These are phyloP conservation scores for Lasiosphaeris hirsuta DNA, from an alignment of 495 filamentous ascomycete genomes.

Conservation along the genomic window DNA sequence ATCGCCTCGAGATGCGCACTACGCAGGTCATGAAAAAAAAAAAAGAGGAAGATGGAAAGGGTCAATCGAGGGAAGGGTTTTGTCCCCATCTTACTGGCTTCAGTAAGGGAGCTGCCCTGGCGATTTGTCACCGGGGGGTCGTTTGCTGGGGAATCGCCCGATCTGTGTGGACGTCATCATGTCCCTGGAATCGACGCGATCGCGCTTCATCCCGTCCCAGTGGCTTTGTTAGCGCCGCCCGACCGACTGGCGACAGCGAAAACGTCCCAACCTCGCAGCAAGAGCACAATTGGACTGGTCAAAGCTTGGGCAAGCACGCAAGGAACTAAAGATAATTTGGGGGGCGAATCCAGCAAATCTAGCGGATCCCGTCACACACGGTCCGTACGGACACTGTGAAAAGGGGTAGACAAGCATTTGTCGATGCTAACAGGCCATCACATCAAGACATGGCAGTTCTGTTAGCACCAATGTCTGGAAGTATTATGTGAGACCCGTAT, in stretches of 20 bases:
- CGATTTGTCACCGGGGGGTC: conserved; percentile 13
- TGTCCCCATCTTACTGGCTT: neutral
- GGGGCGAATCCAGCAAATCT: no score
- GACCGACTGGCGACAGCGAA: neutral
- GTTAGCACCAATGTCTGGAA: neutral
- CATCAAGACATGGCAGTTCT: no score
- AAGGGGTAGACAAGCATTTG: no score
- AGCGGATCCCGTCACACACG: no score
- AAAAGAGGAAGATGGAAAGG: conserved; percentile 2
- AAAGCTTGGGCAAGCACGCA: neutral
- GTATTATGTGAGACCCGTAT: conserved; percentile 82
- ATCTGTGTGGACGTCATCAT: conserved; percentile 24
- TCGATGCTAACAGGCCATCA: no score
- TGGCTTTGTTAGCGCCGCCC: conserved; percentile 23
- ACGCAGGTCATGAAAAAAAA: neutral
- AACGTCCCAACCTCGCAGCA: no score
- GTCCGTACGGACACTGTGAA: no score
- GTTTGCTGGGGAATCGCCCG: conserved; percentile 18
- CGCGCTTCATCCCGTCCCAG: conserved; percentile 12
- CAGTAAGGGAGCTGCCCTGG: neutral
- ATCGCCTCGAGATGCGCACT: neutral
- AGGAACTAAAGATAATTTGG: neutral
- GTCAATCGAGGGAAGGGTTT: neutral
- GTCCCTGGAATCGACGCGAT: conserved; percentile 18
- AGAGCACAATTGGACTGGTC: neutral